Evolutionary conservation across 2,329 filamentous ascomycete species (phyloP), one percentile per base, ranked within the genome.

Genomic region (Truncatella angustata): DNA sequence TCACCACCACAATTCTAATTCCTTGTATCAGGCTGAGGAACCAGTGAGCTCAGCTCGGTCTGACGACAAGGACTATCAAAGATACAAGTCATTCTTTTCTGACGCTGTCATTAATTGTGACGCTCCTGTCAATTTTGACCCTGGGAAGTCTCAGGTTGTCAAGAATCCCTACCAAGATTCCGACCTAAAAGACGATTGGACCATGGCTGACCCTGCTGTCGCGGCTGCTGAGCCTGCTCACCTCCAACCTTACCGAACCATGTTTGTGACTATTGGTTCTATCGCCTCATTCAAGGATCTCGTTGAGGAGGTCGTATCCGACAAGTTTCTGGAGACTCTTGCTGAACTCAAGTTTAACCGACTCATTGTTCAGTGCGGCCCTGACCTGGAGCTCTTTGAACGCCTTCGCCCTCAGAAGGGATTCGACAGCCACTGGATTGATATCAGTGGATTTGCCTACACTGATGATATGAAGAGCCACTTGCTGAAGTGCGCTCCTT

Each of bases 221-320:
- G 49, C 40, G 26, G 49, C 39, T 30, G 42, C 43, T 39, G 50
- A 32, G 24, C 9, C 24, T 23, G 26, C 40, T 20, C 32, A 52
- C 53, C 36, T 35, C 39, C 16, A 7, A 20, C 60, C 16, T 53
- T 65, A 23, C 40, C 66, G 69, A 30, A 66, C 74, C 49, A 94
- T 90, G 66, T 89, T 99, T 59, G 87, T 97, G 51, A 97, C 94
- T 0, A 88, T 96, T 26, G 94, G 94, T 52, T 93, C 94, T 5
- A 99, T 93, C 0, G 91, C 92, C 14, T 82, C 87, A 18, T 99
- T 99, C 70, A 77, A 80, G 49, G 70, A 77, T 5, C 81, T 99
- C 2, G 80, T 96, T 51, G 71, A 78, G 39, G 81, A 86, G 28
- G 81, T 87, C 10, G 73, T 95, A 5, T 72, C 78, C 16, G 71